Percentiles rank a stretch among this genome's conserved stretches.
phyloP scores from a whole-genome alignment of 345 rosid species.

The Eutrema japonicum region DNA sequence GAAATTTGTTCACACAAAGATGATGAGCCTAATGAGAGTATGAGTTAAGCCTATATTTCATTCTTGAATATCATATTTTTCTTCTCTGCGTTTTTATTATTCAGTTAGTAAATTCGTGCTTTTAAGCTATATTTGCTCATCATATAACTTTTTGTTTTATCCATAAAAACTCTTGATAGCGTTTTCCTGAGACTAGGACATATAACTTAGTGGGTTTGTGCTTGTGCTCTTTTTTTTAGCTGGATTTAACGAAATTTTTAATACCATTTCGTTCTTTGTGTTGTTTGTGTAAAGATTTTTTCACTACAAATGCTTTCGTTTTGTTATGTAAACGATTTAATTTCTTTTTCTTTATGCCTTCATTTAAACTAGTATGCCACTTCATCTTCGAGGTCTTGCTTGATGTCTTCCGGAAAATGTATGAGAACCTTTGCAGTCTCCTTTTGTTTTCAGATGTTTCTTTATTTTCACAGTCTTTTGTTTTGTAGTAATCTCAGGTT shows the following conservation, averaged over 20 bases:
- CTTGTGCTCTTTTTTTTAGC: background rate
- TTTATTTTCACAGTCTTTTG: background rate
- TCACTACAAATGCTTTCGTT: background rate
- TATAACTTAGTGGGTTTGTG: background rate
- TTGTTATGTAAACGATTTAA: background rate
- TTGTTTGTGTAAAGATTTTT: background rate
- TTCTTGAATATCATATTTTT: background rate
- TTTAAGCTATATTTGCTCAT: background rate
- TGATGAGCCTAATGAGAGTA: background rate
- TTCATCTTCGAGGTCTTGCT: no score
- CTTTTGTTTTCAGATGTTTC: background rate
- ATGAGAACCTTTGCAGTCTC: background rate
- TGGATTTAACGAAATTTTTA: background rate
- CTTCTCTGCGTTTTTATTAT: background rate
- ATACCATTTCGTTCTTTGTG: background rate
- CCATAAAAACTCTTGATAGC: background rate
- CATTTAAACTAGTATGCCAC: no score
- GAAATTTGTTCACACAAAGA: background rate
- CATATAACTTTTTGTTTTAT: background rate
- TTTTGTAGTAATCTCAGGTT: slow-evolving; percentile 39
- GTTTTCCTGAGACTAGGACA: background rate
- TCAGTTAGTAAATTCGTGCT: background rate
- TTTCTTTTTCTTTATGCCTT: background rate
- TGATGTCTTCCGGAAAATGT: background rate
- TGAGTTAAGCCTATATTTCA: background rate